Evolutionary conservation across 2,329 filamentous ascomycete genomes (phyloP).

Genomic region (Cordyceps militaris): DNA sequence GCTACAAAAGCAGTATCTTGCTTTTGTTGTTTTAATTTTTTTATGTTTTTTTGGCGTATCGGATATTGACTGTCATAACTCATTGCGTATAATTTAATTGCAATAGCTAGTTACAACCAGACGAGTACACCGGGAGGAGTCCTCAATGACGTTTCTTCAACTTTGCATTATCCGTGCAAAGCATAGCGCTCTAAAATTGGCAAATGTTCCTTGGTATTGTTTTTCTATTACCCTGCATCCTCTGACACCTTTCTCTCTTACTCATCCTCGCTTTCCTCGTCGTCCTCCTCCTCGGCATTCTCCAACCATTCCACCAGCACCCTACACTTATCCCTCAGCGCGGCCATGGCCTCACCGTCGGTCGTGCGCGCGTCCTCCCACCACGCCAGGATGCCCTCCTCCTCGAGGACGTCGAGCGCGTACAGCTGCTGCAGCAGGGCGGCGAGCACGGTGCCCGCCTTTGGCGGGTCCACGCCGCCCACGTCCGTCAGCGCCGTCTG

Average conservation of each 20-base stretch:
- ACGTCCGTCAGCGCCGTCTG: conserved; percentile 70
- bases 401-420: conserved; percentile 75
- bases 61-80: too few relatives aligned
- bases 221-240: background rate
- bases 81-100: too few relatives aligned
- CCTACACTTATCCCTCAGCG: conserved; percentile 65
- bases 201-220: too few relatives aligned
- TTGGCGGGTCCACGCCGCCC: conserved; percentile 44
- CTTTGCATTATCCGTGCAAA: too few relatives aligned
- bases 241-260: background rate
- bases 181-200: too few relatives aligned
- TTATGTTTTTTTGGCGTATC: too few relatives aligned
- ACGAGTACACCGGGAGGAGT: too few relatives aligned
- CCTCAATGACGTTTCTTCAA: too few relatives aligned
- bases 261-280: conserved; percentile 29
- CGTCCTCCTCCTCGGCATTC: conserved; percentile 65
- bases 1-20: too few relatives aligned
- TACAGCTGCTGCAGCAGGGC: conserved; percentile 80
- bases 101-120: too few relatives aligned
- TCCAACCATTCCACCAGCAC: conserved; percentile 79
- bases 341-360: conserved; percentile 60
- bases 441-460: conserved; percentile 59
- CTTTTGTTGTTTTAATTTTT: too few relatives aligned
- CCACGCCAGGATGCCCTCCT: conserved; percentile 84
- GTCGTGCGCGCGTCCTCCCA: conserved; percentile 68